These are phyloP conservation scores for Colletotrichum eremochloae DNA, from an alignment of 2,329 filamentous ascomycete genomes.

Conservation along the genomic window DNA sequence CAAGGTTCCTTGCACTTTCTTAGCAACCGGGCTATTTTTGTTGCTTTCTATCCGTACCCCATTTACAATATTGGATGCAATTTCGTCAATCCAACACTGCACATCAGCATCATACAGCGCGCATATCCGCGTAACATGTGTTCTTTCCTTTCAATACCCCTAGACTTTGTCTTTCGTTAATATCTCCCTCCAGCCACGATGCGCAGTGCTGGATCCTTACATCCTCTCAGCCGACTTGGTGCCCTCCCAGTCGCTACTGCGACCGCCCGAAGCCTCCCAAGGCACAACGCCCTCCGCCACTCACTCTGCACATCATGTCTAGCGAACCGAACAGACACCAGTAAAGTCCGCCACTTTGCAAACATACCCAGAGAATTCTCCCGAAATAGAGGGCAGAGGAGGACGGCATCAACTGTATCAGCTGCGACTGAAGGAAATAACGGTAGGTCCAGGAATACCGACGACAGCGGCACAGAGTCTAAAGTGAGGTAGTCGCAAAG, in stretches of 20 bases:
- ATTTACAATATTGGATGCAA: not conserved
- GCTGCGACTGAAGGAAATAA: slow-evolving; percentile 30
- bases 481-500: slow-evolving; percentile 21
- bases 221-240: slow-evolving; percentile 30
- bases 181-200: slow-evolving; percentile 20
- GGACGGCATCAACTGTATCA: slow-evolving; percentile 38
- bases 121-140: slow-evolving; percentile 36
- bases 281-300: slow-evolving; percentile 14
- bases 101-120: slow-evolving; percentile 11
- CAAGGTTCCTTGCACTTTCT: slow-evolving; percentile 1
- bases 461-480: slow-evolving; percentile 11
- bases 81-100: slow-evolving; percentile 5
- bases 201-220: slow-evolving; percentile 29
- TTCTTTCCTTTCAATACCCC: slow-evolving; percentile 20
- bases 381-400: slow-evolving; percentile 20
- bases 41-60: not conserved
- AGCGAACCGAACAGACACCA: not conserved
- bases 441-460: slow-evolving; percentile 11
- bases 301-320: slow-evolving; percentile 25
- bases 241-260: slow-evolving; percentile 13
- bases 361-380: not conserved
- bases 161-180: slow-evolving; percentile 26
- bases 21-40: slow-evolving; percentile 22
- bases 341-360: not conserved
- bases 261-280: slow-evolving; percentile 21